Conservation (phyloP, 2,329 filamentous ascomycete species). For the Scolecobasidium constrictum region DNA sequence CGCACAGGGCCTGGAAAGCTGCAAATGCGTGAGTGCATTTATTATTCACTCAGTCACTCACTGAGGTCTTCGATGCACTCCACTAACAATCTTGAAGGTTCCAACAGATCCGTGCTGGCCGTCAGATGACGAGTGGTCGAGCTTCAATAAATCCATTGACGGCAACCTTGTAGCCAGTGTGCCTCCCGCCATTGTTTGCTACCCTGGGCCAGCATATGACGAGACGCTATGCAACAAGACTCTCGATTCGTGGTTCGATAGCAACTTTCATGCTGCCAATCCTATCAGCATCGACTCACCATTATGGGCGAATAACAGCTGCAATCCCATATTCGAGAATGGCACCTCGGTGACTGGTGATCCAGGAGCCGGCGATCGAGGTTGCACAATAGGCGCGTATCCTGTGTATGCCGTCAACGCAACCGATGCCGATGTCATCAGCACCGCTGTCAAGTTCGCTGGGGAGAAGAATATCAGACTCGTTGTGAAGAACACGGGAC, state of each 20-base stretch:
- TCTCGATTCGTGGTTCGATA: conserved; percentile 2
- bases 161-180: conserved; percentile 3
- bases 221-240: neutral
- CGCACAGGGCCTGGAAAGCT: too few species aligned
- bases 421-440: conserved; percentile 21
- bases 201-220: neutral
- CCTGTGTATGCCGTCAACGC: conserved; percentile 33
- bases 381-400: conserved; percentile 12
- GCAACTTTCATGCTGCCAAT: neutral
- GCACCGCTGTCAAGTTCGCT: conserved; percentile 7
- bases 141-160: conserved; percentile 3
- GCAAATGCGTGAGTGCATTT: too few species aligned
- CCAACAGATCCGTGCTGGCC: conserved; percentile 5
- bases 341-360: conserved; percentile 4
- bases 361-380: neutral
- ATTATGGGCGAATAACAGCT: conserved; percentile 4
- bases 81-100: neutral
- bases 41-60: too few species aligned
- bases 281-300: conserved; percentile 4
- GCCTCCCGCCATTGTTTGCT: conserved; percentile 7
- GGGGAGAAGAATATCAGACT: conserved; percentile 4
- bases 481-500: conserved; percentile 10
- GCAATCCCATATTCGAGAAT: conserved; percentile 2
- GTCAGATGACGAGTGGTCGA: conserved; percentile 2
- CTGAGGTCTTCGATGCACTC: too few species aligned